Percentiles rank a stretch among this genome's conserved stretches.
Conservation (phyloP, 345 rosid genomes). For the Microthlaspi erraticum region DNA sequence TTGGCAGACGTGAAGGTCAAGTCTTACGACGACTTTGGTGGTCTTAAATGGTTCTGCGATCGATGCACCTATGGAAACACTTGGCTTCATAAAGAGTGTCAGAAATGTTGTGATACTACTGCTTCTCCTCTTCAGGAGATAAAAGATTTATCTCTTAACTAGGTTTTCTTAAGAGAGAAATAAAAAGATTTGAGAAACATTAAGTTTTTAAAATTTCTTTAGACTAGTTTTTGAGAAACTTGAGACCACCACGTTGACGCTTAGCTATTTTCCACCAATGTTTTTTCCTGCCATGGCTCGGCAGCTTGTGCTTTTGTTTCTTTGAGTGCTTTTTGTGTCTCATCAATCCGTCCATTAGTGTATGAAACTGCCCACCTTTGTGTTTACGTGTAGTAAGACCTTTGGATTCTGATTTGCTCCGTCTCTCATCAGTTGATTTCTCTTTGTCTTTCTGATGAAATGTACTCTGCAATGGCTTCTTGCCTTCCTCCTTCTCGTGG, state of each 20-base stretch:
- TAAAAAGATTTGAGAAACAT: neutral
- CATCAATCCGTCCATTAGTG: conserved; percentile 56
- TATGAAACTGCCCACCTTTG: conserved; percentile 53
- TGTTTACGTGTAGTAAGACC: conserved; percentile 37
- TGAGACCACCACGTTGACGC: conserved; percentile 48
- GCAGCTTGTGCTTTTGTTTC: conserved; percentile 46
- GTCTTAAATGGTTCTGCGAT: conserved; percentile 28
- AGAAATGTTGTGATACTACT: conserved; percentile 25
- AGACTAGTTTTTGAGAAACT: conserved; percentile 36
- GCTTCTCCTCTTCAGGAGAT: conserved; percentile 1
- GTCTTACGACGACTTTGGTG: conserved; percentile 8
- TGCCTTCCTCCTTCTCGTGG: neutral
- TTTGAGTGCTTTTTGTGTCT: conserved; percentile 53
- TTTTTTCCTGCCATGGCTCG: conserved; percentile 27
- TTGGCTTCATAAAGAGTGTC: conserved; percentile 22
- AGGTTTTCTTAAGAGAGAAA: neutral
- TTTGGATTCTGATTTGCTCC: conserved; percentile 36
- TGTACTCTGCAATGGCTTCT: conserved; percentile 37
- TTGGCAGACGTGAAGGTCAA: conserved; percentile 25
- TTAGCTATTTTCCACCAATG: conserved; percentile 56
- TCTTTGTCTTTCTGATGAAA: conserved; percentile 41
- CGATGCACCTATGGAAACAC: conserved; percentile 33
- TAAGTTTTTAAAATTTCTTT: neutral
- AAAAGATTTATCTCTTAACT: conserved; percentile 18
- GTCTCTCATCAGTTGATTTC: conserved; percentile 20